A percentile compares a stretch with the other conserved stretches of the same genome.
Conservation (phyloP, 1,139 yeast genomes). For the Debaryomyces fabryi region DNA sequence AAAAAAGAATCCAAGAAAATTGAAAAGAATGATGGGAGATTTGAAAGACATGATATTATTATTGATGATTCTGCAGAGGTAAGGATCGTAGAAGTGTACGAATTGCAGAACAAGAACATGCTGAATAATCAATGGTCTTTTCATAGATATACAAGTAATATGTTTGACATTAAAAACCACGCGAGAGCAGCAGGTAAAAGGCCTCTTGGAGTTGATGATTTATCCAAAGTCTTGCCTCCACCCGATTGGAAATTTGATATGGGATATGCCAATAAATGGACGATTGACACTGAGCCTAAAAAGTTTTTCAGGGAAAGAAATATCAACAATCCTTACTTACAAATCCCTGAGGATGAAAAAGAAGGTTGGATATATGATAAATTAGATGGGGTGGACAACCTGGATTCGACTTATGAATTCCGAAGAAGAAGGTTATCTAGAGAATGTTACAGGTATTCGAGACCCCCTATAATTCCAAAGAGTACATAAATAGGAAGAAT, state of each 20-base stretch:
- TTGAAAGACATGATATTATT: conserved; percentile 53
- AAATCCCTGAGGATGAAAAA: conserved; percentile 40
- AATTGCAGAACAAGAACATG: conserved; percentile 67
- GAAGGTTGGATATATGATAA: conserved; percentile 50
- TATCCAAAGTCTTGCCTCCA: conserved; percentile 68
- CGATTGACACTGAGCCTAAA: conserved; percentile 54
- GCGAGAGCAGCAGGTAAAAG: conserved; percentile 55
- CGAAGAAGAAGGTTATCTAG: conserved; percentile 59
- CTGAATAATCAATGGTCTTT: conserved; percentile 62
- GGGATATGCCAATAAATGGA: conserved; percentile 64
- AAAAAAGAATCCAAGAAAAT: conserved; percentile 10
- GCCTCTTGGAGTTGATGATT: conserved; percentile 65
- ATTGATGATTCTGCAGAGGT: conserved; percentile 71
- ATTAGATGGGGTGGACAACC: conserved; percentile 22
- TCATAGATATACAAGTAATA: conserved; percentile 33
- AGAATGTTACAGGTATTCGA: conserved; percentile 51
- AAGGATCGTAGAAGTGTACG: conserved; percentile 70
- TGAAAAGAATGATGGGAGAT: conserved; percentile 16
- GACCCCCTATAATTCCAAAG: conserved; percentile 37
- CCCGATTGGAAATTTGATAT: conserved; percentile 71
- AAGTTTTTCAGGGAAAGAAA: conserved; percentile 57
- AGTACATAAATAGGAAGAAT: not conserved
- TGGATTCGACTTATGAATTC: conserved; percentile 38
- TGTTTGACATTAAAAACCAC: conserved; percentile 57
- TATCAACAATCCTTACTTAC: conserved; percentile 24